These are phyloP conservation scores for Camelina sativa DNA, from an alignment of 345 rosid species.

Conservation along the genomic window DNA sequence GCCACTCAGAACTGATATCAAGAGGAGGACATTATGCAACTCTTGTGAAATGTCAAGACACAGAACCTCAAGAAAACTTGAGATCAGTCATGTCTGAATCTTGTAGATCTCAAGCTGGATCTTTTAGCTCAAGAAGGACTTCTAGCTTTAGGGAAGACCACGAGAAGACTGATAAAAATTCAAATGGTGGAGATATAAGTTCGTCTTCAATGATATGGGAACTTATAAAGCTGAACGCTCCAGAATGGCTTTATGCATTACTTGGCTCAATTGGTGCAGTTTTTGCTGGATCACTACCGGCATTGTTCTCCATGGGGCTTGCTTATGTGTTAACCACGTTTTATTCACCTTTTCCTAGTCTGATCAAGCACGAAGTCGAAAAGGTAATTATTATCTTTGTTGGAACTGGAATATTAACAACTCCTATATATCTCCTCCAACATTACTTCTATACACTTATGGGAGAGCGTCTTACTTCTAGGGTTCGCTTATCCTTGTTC, in stretches of 20 bases:
- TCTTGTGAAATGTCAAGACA: slow-evolving; percentile 60
- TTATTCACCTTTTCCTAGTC: slow-evolving; percentile 52
- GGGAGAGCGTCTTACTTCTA: slow-evolving; percentile 82
- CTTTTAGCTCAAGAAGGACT: slow-evolving; percentile 34
- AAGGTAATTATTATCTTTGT: slow-evolving; percentile 56
- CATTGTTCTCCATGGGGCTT: slow-evolving; percentile 75
- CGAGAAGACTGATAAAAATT: slow-evolving; percentile 32
- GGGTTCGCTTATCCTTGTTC: slow-evolving; percentile 73
- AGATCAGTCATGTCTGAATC: slow-evolving; percentile 49
- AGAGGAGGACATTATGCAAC: slow-evolving; percentile 69
- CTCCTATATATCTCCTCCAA: slow-evolving; percentile 72
- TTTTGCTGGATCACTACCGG: slow-evolving; percentile 73
- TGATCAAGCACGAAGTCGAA: slow-evolving; percentile 56
- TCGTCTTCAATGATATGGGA: slow-evolving; percentile 55
- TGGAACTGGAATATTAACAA: slow-evolving; percentile 53
- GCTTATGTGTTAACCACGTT: slow-evolving; percentile 68
- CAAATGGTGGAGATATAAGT: slow-evolving; percentile 27
- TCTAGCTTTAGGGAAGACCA: slow-evolving; percentile 44
- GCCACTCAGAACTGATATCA: slow-evolving; percentile 62
- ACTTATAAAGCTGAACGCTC: slow-evolving; percentile 69
- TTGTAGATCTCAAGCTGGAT: slow-evolving; percentile 50
- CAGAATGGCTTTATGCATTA: slow-evolving; percentile 83
- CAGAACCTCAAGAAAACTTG: slow-evolving; percentile 45
- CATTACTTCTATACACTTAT: slow-evolving; percentile 79
- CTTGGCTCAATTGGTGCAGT: slow-evolving; percentile 83